Base-by-base conservation (phyloP, 768 basidiomycete species). In the Leccinum fibrillosum region DNA sequence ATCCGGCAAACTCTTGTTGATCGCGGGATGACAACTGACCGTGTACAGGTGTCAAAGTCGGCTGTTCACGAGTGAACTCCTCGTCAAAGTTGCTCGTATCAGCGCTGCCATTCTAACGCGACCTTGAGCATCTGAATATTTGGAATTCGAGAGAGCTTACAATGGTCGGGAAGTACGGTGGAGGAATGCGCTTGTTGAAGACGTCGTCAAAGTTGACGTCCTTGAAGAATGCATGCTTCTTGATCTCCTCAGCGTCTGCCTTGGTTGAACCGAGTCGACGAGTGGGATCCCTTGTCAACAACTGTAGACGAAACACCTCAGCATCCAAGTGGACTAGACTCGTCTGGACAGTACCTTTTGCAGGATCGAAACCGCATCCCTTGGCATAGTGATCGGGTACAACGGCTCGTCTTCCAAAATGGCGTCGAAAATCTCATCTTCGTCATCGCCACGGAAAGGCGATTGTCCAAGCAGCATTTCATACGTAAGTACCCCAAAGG, bases 401-500 rank as follows among this genome's bases (percentile, higher is more conserved):
- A 99, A 72, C 26, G 95, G 96, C 72, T 98, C 97, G 69, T 99
- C 97, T 73, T 98, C 97, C 32, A 99, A 76, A 65, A 99, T 98
- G 42, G 97, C 97, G 73, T 99, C 97, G 72, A 98, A 99, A 59
- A 99, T 98, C 79, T 99, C 97, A 69, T 99, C 97, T 73, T 98
- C 97, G 64, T 98, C 97, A 66, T 99, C 97, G 57, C 97, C 97
- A 48, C 95, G 88, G 88, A 99, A 99, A 3, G 97, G 97, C 5
- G 97, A 98, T 76, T 98, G 97, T 49, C 97, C 97, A 25, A 98
- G 81, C 54, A 99, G 76, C 97, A 99, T 99, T 76, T 99, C 97
- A 71, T 99, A 99, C 25, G 90, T 98, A 66, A 99, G 76, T 4
- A 99, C 97, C 62, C 97, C 97, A 72, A 98, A 98, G 12, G 97